phyloP scores from a whole-genome alignment of 2,329 filamentous ascomycete genomes.

The Beauveria sp. region DNA sequence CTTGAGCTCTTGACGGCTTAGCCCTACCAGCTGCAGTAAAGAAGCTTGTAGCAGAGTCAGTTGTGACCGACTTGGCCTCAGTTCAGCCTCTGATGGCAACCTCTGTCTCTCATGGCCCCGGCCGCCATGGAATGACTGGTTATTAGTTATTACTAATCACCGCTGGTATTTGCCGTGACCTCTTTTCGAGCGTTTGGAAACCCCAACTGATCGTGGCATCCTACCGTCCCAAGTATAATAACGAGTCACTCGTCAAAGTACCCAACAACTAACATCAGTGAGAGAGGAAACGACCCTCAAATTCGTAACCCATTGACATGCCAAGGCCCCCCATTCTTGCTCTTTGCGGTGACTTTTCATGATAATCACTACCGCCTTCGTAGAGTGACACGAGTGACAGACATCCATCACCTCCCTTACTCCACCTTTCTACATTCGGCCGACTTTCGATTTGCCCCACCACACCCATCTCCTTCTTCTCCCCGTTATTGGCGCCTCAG shows the following conservation, averaged over 20 bases:
- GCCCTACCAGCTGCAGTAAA: too few relatives aligned
- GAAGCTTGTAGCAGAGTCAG: too few relatives aligned
- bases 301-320: background rate
- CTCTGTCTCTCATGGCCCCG: too few relatives aligned
- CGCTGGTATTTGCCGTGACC: too few relatives aligned
- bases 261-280: background rate
- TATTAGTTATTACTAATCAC: too few relatives aligned
- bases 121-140: too few relatives aligned
- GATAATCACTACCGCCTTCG: background rate
- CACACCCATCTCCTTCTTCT: background rate
- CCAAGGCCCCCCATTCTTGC: background rate
- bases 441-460: background rate
- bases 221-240: background rate
- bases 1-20: too few relatives aligned
- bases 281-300: background rate
- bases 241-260: background rate
- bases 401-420: too few relatives aligned
- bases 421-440: too few relatives aligned
- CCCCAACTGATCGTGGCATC: background rate
- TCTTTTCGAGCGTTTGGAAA: too few relatives aligned
- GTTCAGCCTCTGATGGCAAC: too few relatives aligned
- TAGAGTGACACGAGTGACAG: background rate
- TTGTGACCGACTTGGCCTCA: too few relatives aligned
- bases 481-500: conserved; percentile 13
- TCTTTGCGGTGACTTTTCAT: background rate